These are phyloP conservation scores for Bromus sterilis DNA, from an alignment of 176 grass and related monocot species.

Conservation along the genomic window DNA sequence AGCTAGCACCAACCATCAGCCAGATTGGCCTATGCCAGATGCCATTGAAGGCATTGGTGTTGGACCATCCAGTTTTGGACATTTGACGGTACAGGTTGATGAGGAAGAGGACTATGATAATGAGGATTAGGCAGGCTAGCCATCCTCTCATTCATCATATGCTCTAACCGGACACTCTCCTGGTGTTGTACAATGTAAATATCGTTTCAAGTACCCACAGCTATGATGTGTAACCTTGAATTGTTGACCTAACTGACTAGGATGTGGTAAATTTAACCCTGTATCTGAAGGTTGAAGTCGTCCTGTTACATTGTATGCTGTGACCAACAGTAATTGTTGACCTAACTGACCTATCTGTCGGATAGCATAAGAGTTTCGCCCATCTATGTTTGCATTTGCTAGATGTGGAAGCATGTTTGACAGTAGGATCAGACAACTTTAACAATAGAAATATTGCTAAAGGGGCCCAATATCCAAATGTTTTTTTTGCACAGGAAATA, in stretches of 20 bases:
- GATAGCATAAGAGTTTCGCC: too few relatives aligned
- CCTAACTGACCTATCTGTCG: too few relatives aligned
- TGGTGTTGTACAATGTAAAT: conserved; percentile 66
- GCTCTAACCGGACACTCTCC: conserved; percentile 32
- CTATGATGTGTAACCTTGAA: conserved; percentile 30
- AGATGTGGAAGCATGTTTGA: too few relatives aligned
- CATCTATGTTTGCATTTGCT: too few relatives aligned
- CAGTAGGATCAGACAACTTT: too few relatives aligned
- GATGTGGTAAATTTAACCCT: conserved; percentile 7
- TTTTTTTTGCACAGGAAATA: too few relatives aligned
- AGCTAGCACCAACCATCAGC: conserved; percentile 14
- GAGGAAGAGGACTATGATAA: conserved; percentile 98
- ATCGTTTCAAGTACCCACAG: conserved; percentile 39
- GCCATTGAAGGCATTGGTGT: conserved; percentile 42
- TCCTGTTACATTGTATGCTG: not conserved
- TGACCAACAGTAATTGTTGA: not conserved
- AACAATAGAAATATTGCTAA: too few relatives aligned
- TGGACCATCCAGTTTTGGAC: conserved; percentile 72
- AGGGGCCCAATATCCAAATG: too few relatives aligned
- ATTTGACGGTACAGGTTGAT: conserved; percentile 81
- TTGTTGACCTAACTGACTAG: conserved; percentile 22
- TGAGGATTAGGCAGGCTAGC: conserved; percentile 76
- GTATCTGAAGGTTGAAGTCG: not conserved
- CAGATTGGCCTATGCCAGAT: conserved; percentile 67
- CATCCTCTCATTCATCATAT: conserved; percentile 23